Evolutionary conservation across 345 rosid genomes (phyloP), one percentile per base, ranked within the genome.

Genomic region (Dovyalis caffra): DNA sequence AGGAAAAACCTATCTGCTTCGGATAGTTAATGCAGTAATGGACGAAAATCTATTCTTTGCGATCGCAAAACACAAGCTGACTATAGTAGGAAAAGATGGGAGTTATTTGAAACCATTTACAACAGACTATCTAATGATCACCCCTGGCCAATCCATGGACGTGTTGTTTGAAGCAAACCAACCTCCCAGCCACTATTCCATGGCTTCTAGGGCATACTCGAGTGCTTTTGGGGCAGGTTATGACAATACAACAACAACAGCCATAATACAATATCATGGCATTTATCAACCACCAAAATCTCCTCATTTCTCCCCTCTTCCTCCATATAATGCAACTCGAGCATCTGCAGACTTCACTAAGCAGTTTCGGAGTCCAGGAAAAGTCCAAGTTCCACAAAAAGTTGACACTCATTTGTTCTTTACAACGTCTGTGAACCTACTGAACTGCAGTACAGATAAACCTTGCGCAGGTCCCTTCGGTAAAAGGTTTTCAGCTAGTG

Each of bases 111-210:
- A 78, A 10, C 82, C 85, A 20, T 63, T 74, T 2, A 57, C 5
- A 25, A 28, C 75, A 28, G 72, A 64, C 26, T 63, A 71, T 33
- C 14, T 78, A 21, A 34, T 66, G 43, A 60, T 82, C 10, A 37
- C 70, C 20, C 81, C 81, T 0, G 81, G 84, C 2, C 81, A 81
- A 53, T 56, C 79, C 33, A 47, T 78, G 5, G 84, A 81, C 9
- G 76, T 78, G 23, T 61, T 81, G 14, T 10, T 81, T n/a, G 51
- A 69, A 34, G 76, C 81, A 21, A 43, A 81, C 74, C 79, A 74
- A 25, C 31, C 56, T 14, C 64, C 35, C 1, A 25, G 64, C 62
- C 25, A 51, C 16, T 81, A 77, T 34, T 74, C 75, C 76, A 74
- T 74, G 64, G 79, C 79, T 2, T 72, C 72, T 12, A 10, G 76